A percentile compares a stretch with the other conserved stretches of the same genome.
Evolutionary conservation across 495 filamentous ascomycete species (phyloP).

Genomic region (Xylaria palmicola): DNA sequence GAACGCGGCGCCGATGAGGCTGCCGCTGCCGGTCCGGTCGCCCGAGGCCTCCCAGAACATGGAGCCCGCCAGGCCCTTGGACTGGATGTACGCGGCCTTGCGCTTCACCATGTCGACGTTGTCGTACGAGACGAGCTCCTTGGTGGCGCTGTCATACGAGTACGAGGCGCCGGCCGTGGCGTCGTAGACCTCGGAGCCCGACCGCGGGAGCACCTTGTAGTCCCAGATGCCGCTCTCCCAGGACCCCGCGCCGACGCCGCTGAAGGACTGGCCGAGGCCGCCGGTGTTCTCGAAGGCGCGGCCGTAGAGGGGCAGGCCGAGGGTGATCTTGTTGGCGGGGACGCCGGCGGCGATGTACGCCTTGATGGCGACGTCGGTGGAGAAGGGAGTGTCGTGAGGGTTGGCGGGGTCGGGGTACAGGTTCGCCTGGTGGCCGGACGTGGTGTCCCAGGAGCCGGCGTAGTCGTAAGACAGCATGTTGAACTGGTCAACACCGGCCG

Average conservation of each 20-base stretch:
- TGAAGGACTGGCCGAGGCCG: constrained; percentile 66
- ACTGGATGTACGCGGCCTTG: constrained; percentile 68
- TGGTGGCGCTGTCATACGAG: constrained; percentile 59
- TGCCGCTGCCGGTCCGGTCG: constrained; percentile 61
- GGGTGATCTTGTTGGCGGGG: constrained; percentile 62
- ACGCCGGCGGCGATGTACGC: constrained; percentile 68
- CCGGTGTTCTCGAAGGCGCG: constrained; percentile 69
- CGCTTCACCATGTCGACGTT: constrained; percentile 55
- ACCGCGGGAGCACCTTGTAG: constrained; percentile 63
- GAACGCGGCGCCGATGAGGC: constrained; percentile 59
- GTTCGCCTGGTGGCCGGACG: constrained; percentile 75
- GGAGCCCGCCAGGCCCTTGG: constrained; percentile 65
- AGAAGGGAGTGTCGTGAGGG: constrained; percentile 63
- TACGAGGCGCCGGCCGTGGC: constrained; percentile 57
- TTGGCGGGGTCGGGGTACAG: constrained; percentile 55
- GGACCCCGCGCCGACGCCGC: constrained; percentile 59
- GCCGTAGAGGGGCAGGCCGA: constrained; percentile 89
- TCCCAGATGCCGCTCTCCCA: constrained; percentile 87
- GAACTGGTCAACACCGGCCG: constrained; percentile 73
- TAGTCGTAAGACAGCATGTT: constrained; percentile 84
- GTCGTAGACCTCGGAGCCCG: constrained; percentile 50
- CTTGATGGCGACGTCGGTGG: constrained; percentile 61
- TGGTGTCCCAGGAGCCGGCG: constrained; percentile 63
- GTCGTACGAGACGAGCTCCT: constrained; percentile 74
- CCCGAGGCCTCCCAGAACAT: constrained; percentile 93